Conservation (phyloP, 2,329 filamentous ascomycete species). For the Didymella keratinophila region DNA sequence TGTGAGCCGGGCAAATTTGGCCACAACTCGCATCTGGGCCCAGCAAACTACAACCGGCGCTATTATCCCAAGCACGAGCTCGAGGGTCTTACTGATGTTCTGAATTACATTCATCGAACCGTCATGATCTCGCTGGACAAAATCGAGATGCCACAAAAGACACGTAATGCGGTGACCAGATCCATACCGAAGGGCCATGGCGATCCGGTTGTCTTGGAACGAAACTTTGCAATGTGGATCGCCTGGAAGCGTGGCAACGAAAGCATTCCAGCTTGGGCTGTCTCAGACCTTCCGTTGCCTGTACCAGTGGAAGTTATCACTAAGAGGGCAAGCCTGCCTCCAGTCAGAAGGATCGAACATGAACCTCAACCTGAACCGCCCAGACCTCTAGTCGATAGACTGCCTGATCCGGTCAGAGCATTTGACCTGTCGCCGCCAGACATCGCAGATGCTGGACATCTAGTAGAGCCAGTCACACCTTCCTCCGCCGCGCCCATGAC, state of each 20-base stretch:
- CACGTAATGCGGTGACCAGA: slow-evolving; percentile 65
- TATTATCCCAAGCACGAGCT: slow-evolving; percentile 71
- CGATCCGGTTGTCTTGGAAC: slow-evolving; percentile 67
- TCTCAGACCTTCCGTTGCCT: slow-evolving; percentile 63
- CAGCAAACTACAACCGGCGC: slow-evolving; percentile 64
- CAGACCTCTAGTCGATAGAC: slow-evolving; percentile 53
- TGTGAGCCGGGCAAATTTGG: slow-evolving; percentile 65
- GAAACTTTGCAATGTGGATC: slow-evolving; percentile 69
- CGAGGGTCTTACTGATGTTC: slow-evolving; percentile 66
- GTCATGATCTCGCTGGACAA: slow-evolving; percentile 68
- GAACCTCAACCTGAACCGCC: slow-evolving; percentile 57
- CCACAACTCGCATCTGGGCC: slow-evolving; percentile 59
- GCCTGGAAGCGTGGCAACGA: slow-evolving; percentile 74
- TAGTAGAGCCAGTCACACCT: slow-evolving; percentile 25
- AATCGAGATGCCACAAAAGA: slow-evolving; percentile 67
- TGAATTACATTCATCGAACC: slow-evolving; percentile 68
- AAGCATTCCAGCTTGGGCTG: slow-evolving; percentile 67
- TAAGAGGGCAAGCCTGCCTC: slow-evolving; percentile 64
- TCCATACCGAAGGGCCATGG: slow-evolving; percentile 70
- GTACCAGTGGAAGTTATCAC: slow-evolving; percentile 49
- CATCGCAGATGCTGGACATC: background rate
- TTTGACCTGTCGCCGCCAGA: slow-evolving; percentile 26
- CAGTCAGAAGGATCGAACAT: slow-evolving; percentile 64
- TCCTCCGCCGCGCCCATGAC: slow-evolving; percentile 44
- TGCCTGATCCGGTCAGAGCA: slow-evolving; percentile 50